Evolutionary conservation across 1,284 basidiomycete species (phyloP), one percentile per base, ranked within the genome.

Genomic region (Cryptococcus sp.): DNA sequence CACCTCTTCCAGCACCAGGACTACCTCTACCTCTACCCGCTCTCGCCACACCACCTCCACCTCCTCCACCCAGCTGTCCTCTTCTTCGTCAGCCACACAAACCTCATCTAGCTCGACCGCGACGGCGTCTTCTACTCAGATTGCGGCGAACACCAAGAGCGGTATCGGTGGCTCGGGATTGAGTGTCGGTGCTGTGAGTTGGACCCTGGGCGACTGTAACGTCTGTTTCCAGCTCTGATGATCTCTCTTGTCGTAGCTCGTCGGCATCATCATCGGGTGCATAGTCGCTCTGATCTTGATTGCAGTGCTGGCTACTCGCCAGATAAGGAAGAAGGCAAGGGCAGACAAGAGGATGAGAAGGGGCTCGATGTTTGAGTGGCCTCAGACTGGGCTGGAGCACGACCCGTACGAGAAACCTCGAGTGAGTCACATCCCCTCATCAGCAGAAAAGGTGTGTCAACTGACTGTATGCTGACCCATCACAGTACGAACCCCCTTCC

Each of bases 301-400:
- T 23, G 72, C 56, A 1, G 38, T 73, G 36, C 50, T 76, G 35
- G 65, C 63, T 12, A 72, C 70, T 6, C 60, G 66, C 36, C 62
- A 53, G 3, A 52, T 70, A 45, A 55, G 71, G 40, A 70, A 71
- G 54, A 63, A 64, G 48, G 58, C 62, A 16, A 55, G 72, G 23
- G 60, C 60, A 2, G 65, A 64, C 52, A 58, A 72, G 42, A 72
- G 68, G 3, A 60, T 61, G 37, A 62, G 68, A 52, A 53, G 72
- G 28, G 66, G 62, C 37, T 69, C 69, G 20, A 68, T 76, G 67
- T 74, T 74, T 50, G 73, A 74, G 48, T 73, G 72, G 71, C 62
- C 65, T 15, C 57, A 67, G 52, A 62, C 69, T 3, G 64, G 63
- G 11, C 56, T 69, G 40, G 69, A 69, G 44, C 66, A 68, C 16